These are phyloP conservation scores for Glonium stellatum DNA, from an alignment of 495 filamentous ascomycete genomes.

Conservation along the genomic window DNA sequence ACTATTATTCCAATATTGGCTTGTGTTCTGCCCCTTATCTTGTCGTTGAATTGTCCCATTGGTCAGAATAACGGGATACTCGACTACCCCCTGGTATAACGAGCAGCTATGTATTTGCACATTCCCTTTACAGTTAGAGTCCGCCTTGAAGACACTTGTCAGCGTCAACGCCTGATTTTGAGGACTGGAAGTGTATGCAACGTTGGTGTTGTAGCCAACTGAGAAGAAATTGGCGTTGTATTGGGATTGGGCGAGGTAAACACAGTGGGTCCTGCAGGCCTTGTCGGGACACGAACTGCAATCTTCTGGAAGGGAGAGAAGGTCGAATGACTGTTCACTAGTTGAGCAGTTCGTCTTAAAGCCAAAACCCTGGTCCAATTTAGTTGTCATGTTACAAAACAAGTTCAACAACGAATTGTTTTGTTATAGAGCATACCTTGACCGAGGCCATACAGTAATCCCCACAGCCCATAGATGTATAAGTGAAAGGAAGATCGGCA, in stretches of 20 bases:
- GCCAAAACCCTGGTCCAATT: constrained; percentile 7
- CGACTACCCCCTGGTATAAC: constrained; percentile 2
- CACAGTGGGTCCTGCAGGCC: constrained; percentile 1
- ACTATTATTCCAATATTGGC: background rate
- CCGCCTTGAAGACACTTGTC: constrained; percentile 5
- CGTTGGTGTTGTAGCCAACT: constrained; percentile 4
- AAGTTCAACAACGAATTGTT: background rate
- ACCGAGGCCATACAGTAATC: constrained; percentile 10
- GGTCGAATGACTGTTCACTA: constrained; percentile 6
- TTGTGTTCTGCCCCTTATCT: background rate
- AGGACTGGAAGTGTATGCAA: background rate
- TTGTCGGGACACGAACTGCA: constrained; percentile 11
- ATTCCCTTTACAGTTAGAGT: constrained; percentile 10
- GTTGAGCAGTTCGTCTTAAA: constrained; percentile 12
- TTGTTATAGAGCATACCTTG: constrained; percentile 10
- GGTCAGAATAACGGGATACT: constrained; percentile 4
- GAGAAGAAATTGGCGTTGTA: constrained; percentile 17
- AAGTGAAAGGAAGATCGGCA: background rate
- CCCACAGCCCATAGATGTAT: constrained; percentile 1
- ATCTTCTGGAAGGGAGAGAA: constrained; percentile 6
- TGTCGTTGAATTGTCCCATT: constrained; percentile 8
- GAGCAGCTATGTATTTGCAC: constrained; percentile 14
- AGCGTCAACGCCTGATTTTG: constrained; percentile 6
- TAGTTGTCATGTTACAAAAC: background rate
- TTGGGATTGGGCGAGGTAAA: background rate